Conservation (phyloP, 768 basidiomycete genomes). For the Naganishia vaughanmartiniae region DNA sequence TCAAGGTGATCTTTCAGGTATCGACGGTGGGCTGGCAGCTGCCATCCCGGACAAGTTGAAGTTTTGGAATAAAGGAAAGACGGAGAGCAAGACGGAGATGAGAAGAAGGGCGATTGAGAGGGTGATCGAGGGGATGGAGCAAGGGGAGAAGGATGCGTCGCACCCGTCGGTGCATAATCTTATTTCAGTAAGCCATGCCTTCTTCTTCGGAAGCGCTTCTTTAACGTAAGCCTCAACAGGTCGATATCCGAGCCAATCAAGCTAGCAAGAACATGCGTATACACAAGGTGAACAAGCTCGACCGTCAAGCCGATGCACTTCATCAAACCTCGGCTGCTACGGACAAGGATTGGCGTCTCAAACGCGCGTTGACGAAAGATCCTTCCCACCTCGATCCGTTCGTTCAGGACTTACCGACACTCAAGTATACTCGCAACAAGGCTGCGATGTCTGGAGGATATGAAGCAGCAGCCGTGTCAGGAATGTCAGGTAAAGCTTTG, state of each 20-base stretch:
- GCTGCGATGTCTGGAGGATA: neutral
- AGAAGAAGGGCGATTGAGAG: conserved; percentile 21
- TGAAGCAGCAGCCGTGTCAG: neutral
- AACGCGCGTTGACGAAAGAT: conserved; percentile 5
- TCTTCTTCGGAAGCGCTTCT: neutral
- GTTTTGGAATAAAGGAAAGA: conserved; percentile 30
- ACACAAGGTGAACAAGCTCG: neutral
- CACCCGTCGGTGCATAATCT: conserved; percentile 31
- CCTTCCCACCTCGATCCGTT: conserved; percentile 4
- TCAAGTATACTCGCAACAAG: neutral
- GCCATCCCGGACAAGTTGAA: conserved; percentile 24
- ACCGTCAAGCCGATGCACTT: neutral
- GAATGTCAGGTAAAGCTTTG: neutral
- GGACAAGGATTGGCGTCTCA: neutral
- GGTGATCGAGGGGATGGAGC: conserved; percentile 25
- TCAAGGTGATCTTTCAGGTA: conserved; percentile 11
- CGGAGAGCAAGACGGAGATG: conserved; percentile 19
- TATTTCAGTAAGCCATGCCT: conserved; percentile 10
- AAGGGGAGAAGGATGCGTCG: conserved; percentile 28
- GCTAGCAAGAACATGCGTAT: neutral
- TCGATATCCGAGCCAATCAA: neutral
- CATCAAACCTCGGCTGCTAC: neutral
- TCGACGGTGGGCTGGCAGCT: neutral
- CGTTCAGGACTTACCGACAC: conserved; percentile 3
- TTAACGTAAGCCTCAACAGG: neutral